Evolutionary conservation across 2,329 filamentous ascomycete genomes (phyloP).

Genomic region (Fusarium concolor): DNA sequence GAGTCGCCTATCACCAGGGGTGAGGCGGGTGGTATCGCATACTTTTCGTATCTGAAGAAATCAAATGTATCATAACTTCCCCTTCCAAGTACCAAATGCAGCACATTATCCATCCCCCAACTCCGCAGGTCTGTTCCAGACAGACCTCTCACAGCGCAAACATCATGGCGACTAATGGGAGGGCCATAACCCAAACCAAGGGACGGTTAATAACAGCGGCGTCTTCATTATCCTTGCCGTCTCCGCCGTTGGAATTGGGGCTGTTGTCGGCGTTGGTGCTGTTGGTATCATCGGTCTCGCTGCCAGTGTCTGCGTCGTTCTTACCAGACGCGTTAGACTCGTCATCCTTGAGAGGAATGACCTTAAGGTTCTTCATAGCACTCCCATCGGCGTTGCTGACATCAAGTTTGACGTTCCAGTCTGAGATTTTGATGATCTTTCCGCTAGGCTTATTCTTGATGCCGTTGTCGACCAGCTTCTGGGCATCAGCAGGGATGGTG

Average conservation of each 20-base stretch:
- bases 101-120: slow-evolving; percentile 9
- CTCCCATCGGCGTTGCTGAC: slow-evolving; percentile 58
- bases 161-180: slow-evolving; percentile 52
- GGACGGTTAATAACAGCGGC: slow-evolving; percentile 48
- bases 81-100: slow-evolving; percentile 26
- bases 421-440: slow-evolving; percentile 75
- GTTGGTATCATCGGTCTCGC: slow-evolving; percentile 41
- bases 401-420: slow-evolving; percentile 66
- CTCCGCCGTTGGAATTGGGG: slow-evolving; percentile 32
- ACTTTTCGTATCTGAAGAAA: slow-evolving; percentile 37
- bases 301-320: slow-evolving; percentile 54
- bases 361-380: slow-evolving; percentile 58
- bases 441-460: slow-evolving; percentile 72
- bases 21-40: slow-evolving; percentile 32
- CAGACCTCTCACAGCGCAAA: slow-evolving; percentile 46
- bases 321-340: slow-evolving; percentile 60
- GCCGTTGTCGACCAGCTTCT: slow-evolving; percentile 80
- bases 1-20: slow-evolving; percentile 10
- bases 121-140: background rate
- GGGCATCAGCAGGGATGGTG: slow-evolving; percentile 72
- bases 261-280: slow-evolving; percentile 34
- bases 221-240: slow-evolving; percentile 46
- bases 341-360: slow-evolving; percentile 59
- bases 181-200: slow-evolving; percentile 49
- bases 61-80: slow-evolving; percentile 23